These are phyloP conservation scores for Gynostemma pentaphyllum DNA, from an alignment of 306 rosid species.

Conservation along the genomic window DNA sequence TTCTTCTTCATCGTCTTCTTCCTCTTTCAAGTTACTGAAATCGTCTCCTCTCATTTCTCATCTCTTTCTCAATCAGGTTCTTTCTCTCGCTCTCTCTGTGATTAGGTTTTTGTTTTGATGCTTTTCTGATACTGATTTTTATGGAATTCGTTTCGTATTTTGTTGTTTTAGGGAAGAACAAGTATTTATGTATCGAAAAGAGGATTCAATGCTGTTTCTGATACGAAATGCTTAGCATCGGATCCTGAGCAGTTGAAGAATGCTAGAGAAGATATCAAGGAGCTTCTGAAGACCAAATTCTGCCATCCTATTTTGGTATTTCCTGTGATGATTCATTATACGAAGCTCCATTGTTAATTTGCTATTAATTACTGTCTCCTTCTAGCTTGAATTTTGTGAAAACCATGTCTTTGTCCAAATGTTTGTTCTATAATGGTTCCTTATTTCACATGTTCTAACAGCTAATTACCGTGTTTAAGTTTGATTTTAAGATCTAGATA, in stretches of 20 bases:
- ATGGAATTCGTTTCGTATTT: not conserved
- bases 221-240: slow-evolving; percentile 51
- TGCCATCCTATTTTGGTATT: slow-evolving; percentile 77
- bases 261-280: slow-evolving; percentile 72
- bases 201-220: slow-evolving; percentile 31
- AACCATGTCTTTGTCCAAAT: not conserved
- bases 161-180: slow-evolving; percentile 28
- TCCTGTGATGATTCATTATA: not conserved
- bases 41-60: slow-evolving; percentile 64
- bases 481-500: not conserved
- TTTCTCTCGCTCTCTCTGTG: not conserved
- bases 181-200: slow-evolving; percentile 30
- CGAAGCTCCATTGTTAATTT: not conserved
- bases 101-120: not conserved
- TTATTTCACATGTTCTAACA: not conserved
- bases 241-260: slow-evolving; percentile 75
- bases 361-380: not conserved
- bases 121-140: not conserved
- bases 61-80: slow-evolving; percentile 58
- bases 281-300: slow-evolving; percentile 59
- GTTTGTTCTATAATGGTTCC: not conserved
- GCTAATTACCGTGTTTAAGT: not conserved
- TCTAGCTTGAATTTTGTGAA: not conserved
- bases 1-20: slow-evolving; percentile 17
- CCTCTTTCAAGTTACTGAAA: slow-evolving; percentile 29